Evolutionary conservation across 352 stramenopile genomes (phyloP), one percentile per base, ranked within the genome.

Genomic region (Globisporangium nagaii): DNA sequence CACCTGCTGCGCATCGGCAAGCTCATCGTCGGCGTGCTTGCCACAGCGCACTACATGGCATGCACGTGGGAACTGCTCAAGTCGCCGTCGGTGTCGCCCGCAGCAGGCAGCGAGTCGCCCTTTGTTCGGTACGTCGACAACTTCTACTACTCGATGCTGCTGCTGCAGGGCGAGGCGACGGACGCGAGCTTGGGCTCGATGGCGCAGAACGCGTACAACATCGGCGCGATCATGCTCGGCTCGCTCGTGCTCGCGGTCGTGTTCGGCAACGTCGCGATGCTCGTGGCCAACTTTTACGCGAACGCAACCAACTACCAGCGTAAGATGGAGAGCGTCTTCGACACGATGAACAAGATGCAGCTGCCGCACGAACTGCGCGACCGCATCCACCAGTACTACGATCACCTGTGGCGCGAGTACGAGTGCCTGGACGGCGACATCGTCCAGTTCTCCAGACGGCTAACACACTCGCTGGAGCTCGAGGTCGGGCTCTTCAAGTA

Each of bases 401-500:
- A 76, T 19, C 72, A 88, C 52, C 46, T 90, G 13, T 85, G 71
- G 66, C 55, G 68, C 40, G 73, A 88, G 50, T 85, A 88, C 57
- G 70, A 88, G 57, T 84, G 68, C 25, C 41, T 88, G 8, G 71
- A 90, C 46, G 73, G 74, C 9, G 60, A 79, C 24, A 68, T 85
- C n/a, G 64, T 71, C 2, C 50, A 62, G 13, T 86, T 90, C 47
- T 69, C 71, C 13, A 75, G 75, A 22, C 56, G 70, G 1, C 50
- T 88, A 0, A 80, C 62, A 4, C 72, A 81, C 44, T 77, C 75
- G 5, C 66, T 90, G 3, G 64, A 68, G 9, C 66, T 84, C 8
- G 78, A 86, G 36, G 70, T 90, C 13, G 69, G 70, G 41, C 47
- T 88, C 15, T 84, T 78, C 49, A 78, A 78, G 30, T 81, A 84